A percentile compares a stretch with the other conserved stretches of the same genome.
Evolutionary conservation across 129 eudicot species (phyloP).

Genomic region (Flaveria linearis): DNA sequence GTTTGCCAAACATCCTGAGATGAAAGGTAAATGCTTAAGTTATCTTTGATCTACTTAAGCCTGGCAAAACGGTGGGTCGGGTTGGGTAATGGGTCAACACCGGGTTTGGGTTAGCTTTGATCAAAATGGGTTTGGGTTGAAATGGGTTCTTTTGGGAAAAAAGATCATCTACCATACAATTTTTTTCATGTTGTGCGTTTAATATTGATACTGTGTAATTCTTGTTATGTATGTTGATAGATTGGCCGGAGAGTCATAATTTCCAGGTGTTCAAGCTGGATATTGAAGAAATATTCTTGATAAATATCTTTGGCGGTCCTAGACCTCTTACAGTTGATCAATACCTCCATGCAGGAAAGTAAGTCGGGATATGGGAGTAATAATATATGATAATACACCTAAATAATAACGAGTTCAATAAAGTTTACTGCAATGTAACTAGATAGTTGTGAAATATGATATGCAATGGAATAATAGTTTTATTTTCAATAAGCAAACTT

Average conservation of each 20-base stretch:
- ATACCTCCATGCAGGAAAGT: slow-evolving; percentile 62
- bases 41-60: neutral
- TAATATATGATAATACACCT: slow-evolving; percentile 2
- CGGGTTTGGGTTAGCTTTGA: neutral
- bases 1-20: slow-evolving; percentile 85
- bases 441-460: slow-evolving; percentile 20
- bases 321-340: slow-evolving; percentile 91
- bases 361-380: slow-evolving; percentile 42
- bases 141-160: neutral
- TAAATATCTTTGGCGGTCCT: slow-evolving; percentile 88
- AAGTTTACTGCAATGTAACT: slow-evolving; percentile 5
- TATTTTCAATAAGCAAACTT: neutral
- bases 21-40: slow-evolving; percentile 54
- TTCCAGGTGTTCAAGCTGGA: slow-evolving; percentile 79
- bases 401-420: slow-evolving; percentile 1
- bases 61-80: neutral
- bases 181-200: neutral
- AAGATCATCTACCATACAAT: neutral
- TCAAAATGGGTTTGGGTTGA: neutral
- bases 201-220: slow-evolving; percentile 9
- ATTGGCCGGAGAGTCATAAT: slow-evolving; percentile 83
- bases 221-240: slow-evolving; percentile 38
- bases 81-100: neutral
- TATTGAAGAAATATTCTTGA: slow-evolving; percentile 76
- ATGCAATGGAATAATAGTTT: slow-evolving; percentile 29